Evolutionary conservation across 306 rosid genomes (phyloP), one percentile per base, ranked within the genome.

Genomic region (Rosa lucieae): DNA sequence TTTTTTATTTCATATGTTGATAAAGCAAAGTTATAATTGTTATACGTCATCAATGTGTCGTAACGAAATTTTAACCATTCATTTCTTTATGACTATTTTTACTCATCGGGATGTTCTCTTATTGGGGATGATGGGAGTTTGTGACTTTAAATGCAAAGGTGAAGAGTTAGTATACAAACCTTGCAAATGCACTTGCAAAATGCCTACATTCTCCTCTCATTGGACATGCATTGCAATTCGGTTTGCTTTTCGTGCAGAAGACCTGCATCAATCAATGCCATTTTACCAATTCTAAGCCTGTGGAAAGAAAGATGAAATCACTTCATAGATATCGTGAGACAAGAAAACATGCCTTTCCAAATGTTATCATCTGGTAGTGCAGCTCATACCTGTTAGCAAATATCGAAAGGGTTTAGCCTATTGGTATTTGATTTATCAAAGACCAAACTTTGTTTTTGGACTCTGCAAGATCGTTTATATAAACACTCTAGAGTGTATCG

Each of bases 131-230:
- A 35, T 42, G 69, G 14, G 14, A 42, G 39, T 62, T 47, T 44
- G 43, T 17, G 55, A 18, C 47, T 49, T 29, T 63, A 44, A 69
- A 46, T 66, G 80, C 53, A 70, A 15, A 63, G 63, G 51, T 72
- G 53, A 67, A 80, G 23, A 62, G 72, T 62, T 77, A 70, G 44
- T 52, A 69, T 17, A 74, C 83, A 73, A 78, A 96, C 99, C 98
- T 96, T 72, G 99, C 97, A 88, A 93, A 96, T 69, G 99, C 99
- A 71, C 99, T 96, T 3, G 99, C 99, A 73, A 96, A 96, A 84
- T 96, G 99, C 81, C 99, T 88, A 78, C 99, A 96, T 80, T 96
- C 99, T 86, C 91, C 98, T 84, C 98, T 90, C 98, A 96, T 89
- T 65, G 99, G 99, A 86, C 99, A 96, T 67, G 99, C 92, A 84